A percentile compares a stretch with the other conserved stretches of the same genome.
Conservation (phyloP, 2,329 filamentous ascomycete genomes). For the Ophiostoma ulmi region DNA sequence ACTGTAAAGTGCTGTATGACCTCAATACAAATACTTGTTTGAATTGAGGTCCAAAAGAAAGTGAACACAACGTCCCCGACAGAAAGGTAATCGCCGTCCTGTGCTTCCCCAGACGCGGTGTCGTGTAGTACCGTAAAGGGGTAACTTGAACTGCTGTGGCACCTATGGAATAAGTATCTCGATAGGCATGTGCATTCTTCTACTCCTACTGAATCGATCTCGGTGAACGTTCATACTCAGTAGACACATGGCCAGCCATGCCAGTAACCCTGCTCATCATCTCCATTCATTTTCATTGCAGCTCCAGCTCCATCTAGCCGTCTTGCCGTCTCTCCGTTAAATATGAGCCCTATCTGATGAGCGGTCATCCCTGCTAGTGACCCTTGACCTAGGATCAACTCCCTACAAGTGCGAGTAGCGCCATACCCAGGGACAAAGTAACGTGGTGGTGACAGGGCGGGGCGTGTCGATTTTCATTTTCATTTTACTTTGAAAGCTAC, state of each 20-base stretch:
- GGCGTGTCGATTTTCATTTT: background rate
- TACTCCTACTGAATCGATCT: background rate
- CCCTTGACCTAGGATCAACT: background rate
- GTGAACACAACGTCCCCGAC: conserved; percentile 12
- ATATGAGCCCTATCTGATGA: background rate
- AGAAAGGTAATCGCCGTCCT: conserved; percentile 15
- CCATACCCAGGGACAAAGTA: background rate
- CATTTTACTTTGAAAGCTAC: background rate
- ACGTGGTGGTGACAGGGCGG: conserved; percentile 8
- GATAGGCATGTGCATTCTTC: background rate
- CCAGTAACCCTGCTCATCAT: background rate
- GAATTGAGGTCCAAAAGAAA: background rate
- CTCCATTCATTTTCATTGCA: background rate
- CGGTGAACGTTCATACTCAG: background rate
- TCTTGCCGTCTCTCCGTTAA: no score
- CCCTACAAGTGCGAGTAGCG: background rate
- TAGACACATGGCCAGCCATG: conserved; percentile 3
- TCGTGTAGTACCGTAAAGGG: background rate
- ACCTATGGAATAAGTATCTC: background rate
- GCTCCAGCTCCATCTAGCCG: background rate
- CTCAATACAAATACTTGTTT: background rate
- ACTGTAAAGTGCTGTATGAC: background rate
- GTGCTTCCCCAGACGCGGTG: conserved; percentile 1
- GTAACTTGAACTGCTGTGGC: background rate
- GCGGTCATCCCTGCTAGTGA: background rate